Evolutionary conservation across 2,329 filamentous ascomycete species (phyloP), one percentile per base, ranked within the genome.

Genomic region (Penicillium digitatum): DNA sequence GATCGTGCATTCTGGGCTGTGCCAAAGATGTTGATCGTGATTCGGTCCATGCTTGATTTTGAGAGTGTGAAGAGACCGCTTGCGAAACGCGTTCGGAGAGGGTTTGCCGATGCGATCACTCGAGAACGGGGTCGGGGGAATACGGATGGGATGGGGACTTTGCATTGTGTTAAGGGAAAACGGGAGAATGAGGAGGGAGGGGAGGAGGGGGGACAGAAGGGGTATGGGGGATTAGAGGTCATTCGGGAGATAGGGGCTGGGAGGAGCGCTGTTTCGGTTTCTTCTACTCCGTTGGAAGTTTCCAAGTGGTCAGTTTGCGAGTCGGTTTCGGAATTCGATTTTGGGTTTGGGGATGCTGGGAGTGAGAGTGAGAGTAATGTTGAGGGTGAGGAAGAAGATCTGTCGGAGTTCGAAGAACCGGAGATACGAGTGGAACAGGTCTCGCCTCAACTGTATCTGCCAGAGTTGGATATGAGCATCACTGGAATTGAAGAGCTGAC

Each of bases 1-100:
- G 71, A 75, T 37, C 62, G 66, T 1, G 64, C 65, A 2, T 76
- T 74, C 43, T 66, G 67, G 46, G 72, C 72, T 9, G 69, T 76
- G 11, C 67, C 69, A 20, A 64, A 69, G 2, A 72, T 77, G 61
- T 60, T 77, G 3, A 66, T 69, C 14, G 65, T 75, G 3, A 59
- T 74, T 1, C 62, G 72, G 18, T 66, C 67, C 39, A 77, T 76
- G 70, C 52, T 77, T 35, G 65, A 66, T 34, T 60, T 66, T 27
- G 70, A 73, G 20, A 68, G 70, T 3, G 61, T 61, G 44, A 62
- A 59, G 9, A 63, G 75, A 5, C 69, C 72, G 6, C 61, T 61
- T 3, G 72, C 72, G 14, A 58, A 61, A 3, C 61, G 69, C 3
- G 69, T 76, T 5, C 64, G 70, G 52, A 63, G 54, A 57, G 46